phyloP scores from a whole-genome alignment of 2,329 filamentous ascomycete genomes.

The Hypoxylon sp. region DNA sequence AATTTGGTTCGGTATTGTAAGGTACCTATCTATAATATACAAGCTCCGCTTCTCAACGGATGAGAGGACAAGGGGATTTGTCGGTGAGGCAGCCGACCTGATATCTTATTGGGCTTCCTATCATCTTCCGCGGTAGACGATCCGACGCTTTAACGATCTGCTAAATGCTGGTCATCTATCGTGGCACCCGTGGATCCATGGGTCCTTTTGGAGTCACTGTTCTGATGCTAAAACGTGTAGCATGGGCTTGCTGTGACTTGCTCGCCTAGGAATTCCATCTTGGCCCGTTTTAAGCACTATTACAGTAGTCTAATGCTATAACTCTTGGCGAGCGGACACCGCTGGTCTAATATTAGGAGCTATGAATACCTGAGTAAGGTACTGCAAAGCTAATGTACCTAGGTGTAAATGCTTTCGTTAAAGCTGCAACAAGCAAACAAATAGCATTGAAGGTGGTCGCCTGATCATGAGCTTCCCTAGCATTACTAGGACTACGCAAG shows the following conservation, averaged over 20 bases:
- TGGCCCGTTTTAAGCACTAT: slow-evolving; percentile 37
- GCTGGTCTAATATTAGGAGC: slow-evolving; percentile 28
- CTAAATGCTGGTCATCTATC: slow-evolving; percentile 34
- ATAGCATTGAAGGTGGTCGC: slow-evolving; percentile 14
- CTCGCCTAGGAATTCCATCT: slow-evolving; percentile 28
- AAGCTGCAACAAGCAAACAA: slow-evolving; percentile 5
- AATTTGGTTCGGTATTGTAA: slow-evolving; percentile 23
- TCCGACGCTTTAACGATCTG: slow-evolving; percentile 28
- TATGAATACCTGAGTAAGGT: neutral
- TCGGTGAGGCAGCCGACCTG: slow-evolving; percentile 34
- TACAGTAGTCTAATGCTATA: slow-evolving; percentile 22
- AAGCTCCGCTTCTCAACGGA: slow-evolving; percentile 40
- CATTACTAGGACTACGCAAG: slow-evolving; percentile 27
- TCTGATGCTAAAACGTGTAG: slow-evolving; percentile 37
- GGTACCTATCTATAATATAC: neutral
- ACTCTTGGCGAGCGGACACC: slow-evolving; percentile 29
- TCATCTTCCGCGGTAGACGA: slow-evolving; percentile 10
- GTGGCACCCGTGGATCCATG: slow-evolving; percentile 2
- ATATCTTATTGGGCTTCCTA: slow-evolving; percentile 30
- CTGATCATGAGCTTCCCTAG: slow-evolving; percentile 29
- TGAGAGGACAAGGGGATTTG: slow-evolving; percentile 34
- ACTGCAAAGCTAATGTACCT: slow-evolving; percentile 4
- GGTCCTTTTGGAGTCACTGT: neutral
- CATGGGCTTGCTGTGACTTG: slow-evolving; percentile 23
- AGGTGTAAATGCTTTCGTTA: neutral